Evolutionary conservation across 1,139 yeast species (phyloP), one percentile per base, ranked within the genome.

Genomic region (Cylindricascospora bacillispora): DNA sequence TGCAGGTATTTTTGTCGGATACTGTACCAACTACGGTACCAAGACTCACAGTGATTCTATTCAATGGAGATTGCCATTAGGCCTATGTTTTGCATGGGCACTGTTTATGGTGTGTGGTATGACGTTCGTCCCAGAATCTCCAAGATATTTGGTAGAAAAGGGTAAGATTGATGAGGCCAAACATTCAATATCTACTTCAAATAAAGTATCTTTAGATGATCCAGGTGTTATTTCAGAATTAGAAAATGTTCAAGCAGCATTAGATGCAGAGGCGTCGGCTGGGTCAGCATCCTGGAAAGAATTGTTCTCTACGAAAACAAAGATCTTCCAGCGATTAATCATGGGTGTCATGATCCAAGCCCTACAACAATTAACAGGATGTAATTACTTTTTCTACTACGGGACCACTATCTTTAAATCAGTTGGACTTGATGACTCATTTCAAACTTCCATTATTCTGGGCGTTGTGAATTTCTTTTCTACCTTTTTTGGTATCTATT

Each of bases 381-480:
- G 70, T 49, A 75, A 74, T 61, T 75, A 73, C 54, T 73, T 75
- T 59, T 74, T 74, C 65, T 74, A 74, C 60, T 74, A 73, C 47
- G 78, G 79, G 47, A 73, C 81, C 37, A 66, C 76, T 30, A 65
- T 74, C 50, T 74, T 74, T 67, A 58, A 70, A 49, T 72, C 81
- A 39, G 77, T 74, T 43, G 83, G 83, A 41, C 59, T 76, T 50
- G 43, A 54, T 30, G 80, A 73, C 52, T 69, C 85, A 17, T 78
- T 70, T 57, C 65, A 73, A 51, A 74, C 83, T 18, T 67, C 82
- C 15, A 74, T 78, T 44, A 62, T 77, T 40, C 62, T 77, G 36
- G 83, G 83, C 59, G 62, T 71, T 38, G 78, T 77, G 41, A 78
- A 78, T 59, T 73, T 77, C 52, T 70, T 62, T 19, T 73, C 82